Evolutionary conservation across 2,329 filamentous ascomycete species (phyloP), one percentile per base, ranked within the genome.

Genomic region (Botrytis cinerea): DNA sequence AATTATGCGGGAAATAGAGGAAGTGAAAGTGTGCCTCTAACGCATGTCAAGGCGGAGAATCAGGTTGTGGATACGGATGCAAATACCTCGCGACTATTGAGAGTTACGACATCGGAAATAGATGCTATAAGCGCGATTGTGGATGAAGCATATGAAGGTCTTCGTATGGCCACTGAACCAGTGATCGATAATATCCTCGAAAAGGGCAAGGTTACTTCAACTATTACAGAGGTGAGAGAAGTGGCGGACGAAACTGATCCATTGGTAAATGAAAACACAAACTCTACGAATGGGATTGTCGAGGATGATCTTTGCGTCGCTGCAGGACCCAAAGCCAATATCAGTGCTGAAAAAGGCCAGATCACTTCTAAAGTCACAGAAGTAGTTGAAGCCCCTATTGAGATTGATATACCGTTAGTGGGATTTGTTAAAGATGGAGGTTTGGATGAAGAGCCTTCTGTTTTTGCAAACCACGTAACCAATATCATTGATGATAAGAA

Each of bases 121-220:
- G 20, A 67, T 54, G 35, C 64, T 67, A 67, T 67, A 10, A 67
- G 35, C 40, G 35, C 64, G 9, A 67, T 67, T 40, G 64, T 67
- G 46, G 64, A 67, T 67, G 64, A 67, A 40, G 64, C 32, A 5
- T 67, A 38, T 18, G 64, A 68, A 22, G 46, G 64, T 25, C 66
- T 68, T 18, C 25, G 28, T 25, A 57, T 68, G 4, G 5, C 66
- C 28, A 20, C 10, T 57, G 66, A 2, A 32, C 48, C 66, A 2
- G 66, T 7, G 14, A 32, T 43, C 9, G n/a, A 43, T 25, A 25
- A 20, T 2, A 16, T 32, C 16, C 25, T 28, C 5, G 25, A 57
- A 18, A 54, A 68, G 10, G 20, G 54, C 14, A 25, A 68, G 25
- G 14, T 57, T 4, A 43, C 10, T 57, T 57, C 35, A 28, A 57